These are phyloP conservation scores for Hypoxylon lienhwacheense DNA, from an alignment of 495 filamentous ascomycete genomes.

Conservation along the genomic window DNA sequence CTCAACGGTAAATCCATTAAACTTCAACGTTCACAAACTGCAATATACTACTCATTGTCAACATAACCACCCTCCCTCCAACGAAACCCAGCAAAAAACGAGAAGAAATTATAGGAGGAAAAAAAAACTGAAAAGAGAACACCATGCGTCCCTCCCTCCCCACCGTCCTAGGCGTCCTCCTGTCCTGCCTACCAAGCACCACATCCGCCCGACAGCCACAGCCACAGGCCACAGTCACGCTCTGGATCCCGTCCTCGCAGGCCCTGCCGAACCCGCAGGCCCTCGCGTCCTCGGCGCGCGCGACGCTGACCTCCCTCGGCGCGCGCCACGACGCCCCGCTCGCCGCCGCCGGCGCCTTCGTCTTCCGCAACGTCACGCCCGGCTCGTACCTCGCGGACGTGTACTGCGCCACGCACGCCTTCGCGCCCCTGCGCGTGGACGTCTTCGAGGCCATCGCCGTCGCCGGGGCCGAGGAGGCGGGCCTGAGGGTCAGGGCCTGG, in stretches of 20 bases:
- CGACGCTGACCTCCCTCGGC: constrained; percentile 63
- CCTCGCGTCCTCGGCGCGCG: constrained; percentile 71
- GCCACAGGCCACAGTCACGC: constrained; percentile 35
- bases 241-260: constrained; percentile 52
- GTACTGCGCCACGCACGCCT: constrained; percentile 69
- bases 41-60: background rate
- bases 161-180: constrained; percentile 24
- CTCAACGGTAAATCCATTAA: background rate
- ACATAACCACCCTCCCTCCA: background rate
- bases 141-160: too few species aligned
- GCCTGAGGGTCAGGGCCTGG: constrained; percentile 64
- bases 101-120: constrained; percentile 33
- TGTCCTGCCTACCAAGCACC: constrained; percentile 8
- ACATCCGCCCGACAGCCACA: constrained; percentile 2
- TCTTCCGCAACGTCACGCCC: constrained; percentile 65
- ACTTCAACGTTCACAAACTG: background rate
- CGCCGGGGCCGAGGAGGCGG: constrained; percentile 23
- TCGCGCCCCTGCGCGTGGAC: constrained; percentile 76
- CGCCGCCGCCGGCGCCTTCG: constrained; percentile 65
- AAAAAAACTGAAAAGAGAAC: too few species aligned
- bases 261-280: constrained; percentile 57
- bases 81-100: background rate
- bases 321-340: constrained; percentile 59
- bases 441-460: too few species aligned
- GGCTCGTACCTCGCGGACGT: constrained; percentile 82